Evolutionary conservation across 129 eudicot species (phyloP).

Genomic region (Oenanthe sinensis): DNA sequence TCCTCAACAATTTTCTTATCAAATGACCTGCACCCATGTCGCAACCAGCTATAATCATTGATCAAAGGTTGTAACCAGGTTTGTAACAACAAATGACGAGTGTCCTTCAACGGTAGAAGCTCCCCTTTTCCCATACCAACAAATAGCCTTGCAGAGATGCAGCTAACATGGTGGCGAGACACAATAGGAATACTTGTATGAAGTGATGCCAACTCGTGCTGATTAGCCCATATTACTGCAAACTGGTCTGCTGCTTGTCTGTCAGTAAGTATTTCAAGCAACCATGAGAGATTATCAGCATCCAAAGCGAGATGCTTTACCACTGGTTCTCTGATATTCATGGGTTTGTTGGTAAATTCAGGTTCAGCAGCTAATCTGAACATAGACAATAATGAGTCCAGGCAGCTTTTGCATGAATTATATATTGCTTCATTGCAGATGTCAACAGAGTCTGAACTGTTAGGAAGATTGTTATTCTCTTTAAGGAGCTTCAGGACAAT

Average conservation of each 20-base stretch:
- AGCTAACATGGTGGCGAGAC: slow-evolving; percentile 62
- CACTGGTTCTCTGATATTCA: slow-evolving; percentile 42
- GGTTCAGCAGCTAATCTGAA: slow-evolving; percentile 60
- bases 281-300: slow-evolving; percentile 82
- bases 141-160: slow-evolving; percentile 68
- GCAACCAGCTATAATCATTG: slow-evolving; percentile 83
- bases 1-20: slow-evolving; percentile 92
- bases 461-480: slow-evolving; percentile 51
- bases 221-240: slow-evolving; percentile 72
- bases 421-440: slow-evolving; percentile 54
- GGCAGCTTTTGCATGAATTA: slow-evolving; percentile 46
- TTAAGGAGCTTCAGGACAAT: slow-evolving; percentile 66
- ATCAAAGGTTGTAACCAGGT: slow-evolving; percentile 91
- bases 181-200: slow-evolving; percentile 44
- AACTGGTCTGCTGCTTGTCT: slow-evolving; percentile 65
- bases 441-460: slow-evolving; percentile 42
- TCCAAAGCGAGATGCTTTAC: slow-evolving; percentile 56
- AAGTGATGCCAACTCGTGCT: slow-evolving; percentile 65
- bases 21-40: slow-evolving; percentile 82
- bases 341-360: slow-evolving; percentile 27
- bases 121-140: slow-evolving; percentile 91
- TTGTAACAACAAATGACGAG: slow-evolving; percentile 50
- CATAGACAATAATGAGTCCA: slow-evolving; percentile 35
- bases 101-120: slow-evolving; percentile 66
- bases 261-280: slow-evolving; percentile 81